Evolutionary conservation across 176 grass and related monocot genomes (phyloP).

Genomic region (Hordeum vulgare): DNA sequence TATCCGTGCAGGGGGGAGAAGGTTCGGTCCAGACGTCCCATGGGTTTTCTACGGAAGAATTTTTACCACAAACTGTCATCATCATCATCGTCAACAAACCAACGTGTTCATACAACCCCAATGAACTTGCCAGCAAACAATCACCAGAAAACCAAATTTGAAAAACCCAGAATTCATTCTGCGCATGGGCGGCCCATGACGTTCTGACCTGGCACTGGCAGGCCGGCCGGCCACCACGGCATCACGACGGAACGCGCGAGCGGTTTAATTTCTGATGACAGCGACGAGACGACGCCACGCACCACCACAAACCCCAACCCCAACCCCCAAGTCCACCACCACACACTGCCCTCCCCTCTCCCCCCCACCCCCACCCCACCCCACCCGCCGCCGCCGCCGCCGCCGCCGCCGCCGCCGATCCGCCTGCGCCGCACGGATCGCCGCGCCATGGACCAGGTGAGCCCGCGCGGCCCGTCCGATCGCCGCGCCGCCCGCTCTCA

Average conservation of each 20-base stretch:
- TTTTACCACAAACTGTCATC: too few relatives aligned
- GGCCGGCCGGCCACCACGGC: too few relatives aligned
- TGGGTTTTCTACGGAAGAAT: too few relatives aligned
- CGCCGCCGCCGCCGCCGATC: neutral
- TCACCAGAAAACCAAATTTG: too few relatives aligned
- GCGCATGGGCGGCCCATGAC: neutral
- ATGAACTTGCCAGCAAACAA: too few relatives aligned
- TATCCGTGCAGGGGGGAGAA: too few relatives aligned
- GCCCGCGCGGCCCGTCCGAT: conserved; percentile 9
- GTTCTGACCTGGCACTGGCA: neutral
- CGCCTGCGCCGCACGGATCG: conserved; percentile 11
- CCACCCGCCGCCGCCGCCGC: neutral
- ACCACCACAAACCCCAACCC: neutral
- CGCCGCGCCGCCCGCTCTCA: neutral
- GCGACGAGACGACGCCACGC: neutral
- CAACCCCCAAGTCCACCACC: conserved; percentile 24
- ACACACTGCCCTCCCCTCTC: neutral
- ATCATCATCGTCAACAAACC: too few relatives aligned
- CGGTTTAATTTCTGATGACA: conserved; percentile 16
- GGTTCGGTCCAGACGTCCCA: too few relatives aligned
- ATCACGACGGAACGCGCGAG: conserved; percentile 11
- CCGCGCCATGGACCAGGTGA: conserved; percentile 48
- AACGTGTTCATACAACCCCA: neutral
- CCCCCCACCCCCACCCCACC: too few relatives aligned
- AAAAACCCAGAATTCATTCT: neutral